Base-by-base conservation (phyloP, 495 filamentous ascomycete species). In the Aspergillus steynii region DNA sequence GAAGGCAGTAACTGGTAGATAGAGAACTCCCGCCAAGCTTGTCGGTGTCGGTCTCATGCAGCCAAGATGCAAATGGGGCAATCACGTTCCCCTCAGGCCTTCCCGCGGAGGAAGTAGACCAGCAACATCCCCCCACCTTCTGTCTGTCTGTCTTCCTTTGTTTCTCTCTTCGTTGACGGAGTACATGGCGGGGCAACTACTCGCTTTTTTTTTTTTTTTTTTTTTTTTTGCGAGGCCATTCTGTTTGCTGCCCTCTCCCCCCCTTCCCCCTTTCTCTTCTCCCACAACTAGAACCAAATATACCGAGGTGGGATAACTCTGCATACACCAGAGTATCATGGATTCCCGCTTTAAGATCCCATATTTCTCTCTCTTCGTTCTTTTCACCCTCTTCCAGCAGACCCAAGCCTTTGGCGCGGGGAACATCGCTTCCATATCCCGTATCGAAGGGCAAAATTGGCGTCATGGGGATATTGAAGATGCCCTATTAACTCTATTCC, bases 401-500 rank as follows among this genome's bases (percentile, higher is more conserved):
- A 80, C 86, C 2, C 76, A 87, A 68, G 93, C 90, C 10, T 97
- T 97, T 68, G 93, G 93, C 28, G 93, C 93, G 56, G 92, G 91
- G 45, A 95, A 94, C 71, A 94, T 96, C 65, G 85, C 85, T 26
- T 85, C 88, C 5, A 83, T 90, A 55, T 87, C 92, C 53, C 86
- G 83, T 64, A 83, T 94, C 55, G 91, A 93, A 68, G 93, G 92
- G 59, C 77, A 86, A 63, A 96, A 96, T 72, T 97, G 91, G 90
- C 91, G 93, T 51, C 93, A 97, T 86, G 93, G 93, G 60, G 79
- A 81, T 64, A 95, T 97, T 69, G 93, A 96, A 82, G 93, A 97
- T 80, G 85, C 88, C 32, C 83, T 96, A 25, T 84, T 96, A 59
- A 84, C 78, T 51, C 76, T 96, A 29, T 69, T 88, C 57, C 88